Conservation (phyloP, 306 rosid species). For the Corylus avellana region DNA sequence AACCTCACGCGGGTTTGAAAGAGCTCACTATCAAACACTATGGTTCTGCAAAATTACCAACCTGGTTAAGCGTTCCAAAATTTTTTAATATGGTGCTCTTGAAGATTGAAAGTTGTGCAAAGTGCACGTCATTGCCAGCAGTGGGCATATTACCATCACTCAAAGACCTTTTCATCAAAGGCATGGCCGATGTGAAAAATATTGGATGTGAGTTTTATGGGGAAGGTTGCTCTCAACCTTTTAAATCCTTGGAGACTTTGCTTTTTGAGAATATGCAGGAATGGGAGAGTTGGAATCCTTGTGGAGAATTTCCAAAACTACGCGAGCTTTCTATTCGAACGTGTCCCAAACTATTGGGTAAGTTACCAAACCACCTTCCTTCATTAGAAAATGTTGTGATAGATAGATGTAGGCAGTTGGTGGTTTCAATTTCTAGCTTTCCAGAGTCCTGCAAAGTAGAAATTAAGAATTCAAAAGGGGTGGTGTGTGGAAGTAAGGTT, state of each 20-base stretch:
- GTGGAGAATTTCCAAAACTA: neutral
- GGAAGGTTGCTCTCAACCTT: no score
- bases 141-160: no score
- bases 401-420: neutral
- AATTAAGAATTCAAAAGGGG: neutral
- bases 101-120: no score
- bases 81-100: no score
- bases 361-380: conserved; percentile 3
- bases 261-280: neutral
- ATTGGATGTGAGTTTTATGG: no score
- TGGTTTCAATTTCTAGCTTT: neutral
- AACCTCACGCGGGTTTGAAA: no score
- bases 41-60: no score
- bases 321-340: neutral
- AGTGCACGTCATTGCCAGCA: no score
- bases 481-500: neutral
- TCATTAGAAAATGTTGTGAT: neutral
- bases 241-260: neutral
- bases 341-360: conserved; percentile 7
- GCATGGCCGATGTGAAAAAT: no score
- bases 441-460: neutral
- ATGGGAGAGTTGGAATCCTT: neutral
- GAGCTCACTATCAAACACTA: no score
- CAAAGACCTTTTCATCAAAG: no score
- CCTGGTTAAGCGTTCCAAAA: no score